Conservation (phyloP, 2,329 filamentous ascomycete species). For the Hypoxylon sp. region DNA sequence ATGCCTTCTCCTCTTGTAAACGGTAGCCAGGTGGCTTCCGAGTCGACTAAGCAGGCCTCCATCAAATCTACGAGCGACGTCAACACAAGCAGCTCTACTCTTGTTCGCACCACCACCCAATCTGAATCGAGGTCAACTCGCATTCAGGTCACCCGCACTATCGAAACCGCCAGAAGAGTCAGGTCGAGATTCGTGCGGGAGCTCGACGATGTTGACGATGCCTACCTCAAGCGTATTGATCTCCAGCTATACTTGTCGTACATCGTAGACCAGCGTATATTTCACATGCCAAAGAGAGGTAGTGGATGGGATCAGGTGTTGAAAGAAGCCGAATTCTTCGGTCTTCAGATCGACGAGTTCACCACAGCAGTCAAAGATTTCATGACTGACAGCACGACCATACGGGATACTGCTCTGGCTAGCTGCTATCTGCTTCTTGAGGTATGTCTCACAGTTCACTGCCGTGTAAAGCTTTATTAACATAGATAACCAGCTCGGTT, state of each 20-base stretch:
- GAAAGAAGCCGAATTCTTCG: slow-evolving; percentile 52
- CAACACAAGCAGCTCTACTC: slow-evolving; percentile 1
- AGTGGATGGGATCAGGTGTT: slow-evolving; percentile 53
- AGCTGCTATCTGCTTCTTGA: slow-evolving; percentile 51
- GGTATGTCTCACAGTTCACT: slow-evolving; percentile 36
- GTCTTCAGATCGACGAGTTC: slow-evolving; percentile 50
- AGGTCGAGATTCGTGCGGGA: slow-evolving; percentile 37
- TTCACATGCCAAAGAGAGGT: slow-evolving; percentile 52
- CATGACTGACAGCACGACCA: slow-evolving; percentile 37
- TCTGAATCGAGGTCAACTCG: slow-evolving; percentile 9
- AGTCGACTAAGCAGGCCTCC: slow-evolving; percentile 8
- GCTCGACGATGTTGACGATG: slow-evolving; percentile 42
- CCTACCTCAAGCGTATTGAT: slow-evolving; percentile 40
- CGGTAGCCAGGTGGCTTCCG: slow-evolving; percentile 13
- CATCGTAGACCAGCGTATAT: slow-evolving; percentile 51
- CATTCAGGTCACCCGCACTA: slow-evolving; percentile 35
- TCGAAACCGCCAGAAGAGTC: slow-evolving; percentile 30
- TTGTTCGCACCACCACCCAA: slow-evolving; percentile 6
- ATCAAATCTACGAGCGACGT: slow-evolving; percentile 10
- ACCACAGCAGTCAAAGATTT: slow-evolving; percentile 46
- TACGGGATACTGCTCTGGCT: slow-evolving; percentile 47
- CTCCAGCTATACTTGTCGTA: slow-evolving; percentile 47
- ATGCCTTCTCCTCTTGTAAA: slow-evolving; percentile 22
- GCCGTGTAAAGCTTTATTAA: not conserved
- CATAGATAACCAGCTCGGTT: slow-evolving; percentile 48